These are phyloP conservation scores for Hypoxylon sp. DNA, from an alignment of 2,329 filamentous ascomycete genomes.

Conservation along the genomic window DNA sequence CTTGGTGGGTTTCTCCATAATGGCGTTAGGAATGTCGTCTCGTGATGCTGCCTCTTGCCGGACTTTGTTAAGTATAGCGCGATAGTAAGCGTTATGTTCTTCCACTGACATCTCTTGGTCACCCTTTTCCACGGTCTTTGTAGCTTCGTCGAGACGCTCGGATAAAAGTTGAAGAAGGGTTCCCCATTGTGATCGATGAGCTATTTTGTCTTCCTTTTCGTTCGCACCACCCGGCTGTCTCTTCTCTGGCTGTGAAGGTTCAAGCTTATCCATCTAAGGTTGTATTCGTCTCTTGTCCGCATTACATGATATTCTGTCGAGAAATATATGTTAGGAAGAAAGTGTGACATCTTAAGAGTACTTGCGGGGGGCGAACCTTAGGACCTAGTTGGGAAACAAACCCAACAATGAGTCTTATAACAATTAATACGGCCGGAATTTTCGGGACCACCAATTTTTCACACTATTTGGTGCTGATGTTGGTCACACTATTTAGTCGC, in stretches of 20 bases:
- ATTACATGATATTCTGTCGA: background rate
- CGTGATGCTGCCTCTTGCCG: conserved; percentile 9
- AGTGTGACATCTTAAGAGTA: background rate
- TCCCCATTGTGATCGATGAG: conserved; percentile 13
- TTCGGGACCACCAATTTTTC: background rate
- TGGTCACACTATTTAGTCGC: no score
- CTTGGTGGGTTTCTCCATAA: conserved; percentile 19
- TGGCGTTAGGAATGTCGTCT: conserved; percentile 23
- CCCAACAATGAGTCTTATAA: background rate
- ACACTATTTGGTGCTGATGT: background rate
- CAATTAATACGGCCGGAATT: background rate
- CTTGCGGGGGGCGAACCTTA: background rate
- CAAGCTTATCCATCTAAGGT: background rate
- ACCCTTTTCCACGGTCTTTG: background rate
- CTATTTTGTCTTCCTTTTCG: background rate
- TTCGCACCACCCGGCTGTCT: background rate
- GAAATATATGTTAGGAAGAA: background rate
- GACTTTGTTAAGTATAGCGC: conserved; percentile 4
- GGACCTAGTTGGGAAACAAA: no score
- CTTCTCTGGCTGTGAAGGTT: background rate
- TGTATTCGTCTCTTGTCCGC: no score
- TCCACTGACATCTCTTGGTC: conserved; percentile 4
- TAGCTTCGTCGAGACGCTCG: background rate
- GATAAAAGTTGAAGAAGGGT: conserved; percentile 7
- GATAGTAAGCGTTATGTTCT: conserved; percentile 16